These are phyloP conservation scores for Graphiopsis chlorocephala DNA, from an alignment of 2,329 filamentous ascomycete genomes.

Conservation along the genomic window DNA sequence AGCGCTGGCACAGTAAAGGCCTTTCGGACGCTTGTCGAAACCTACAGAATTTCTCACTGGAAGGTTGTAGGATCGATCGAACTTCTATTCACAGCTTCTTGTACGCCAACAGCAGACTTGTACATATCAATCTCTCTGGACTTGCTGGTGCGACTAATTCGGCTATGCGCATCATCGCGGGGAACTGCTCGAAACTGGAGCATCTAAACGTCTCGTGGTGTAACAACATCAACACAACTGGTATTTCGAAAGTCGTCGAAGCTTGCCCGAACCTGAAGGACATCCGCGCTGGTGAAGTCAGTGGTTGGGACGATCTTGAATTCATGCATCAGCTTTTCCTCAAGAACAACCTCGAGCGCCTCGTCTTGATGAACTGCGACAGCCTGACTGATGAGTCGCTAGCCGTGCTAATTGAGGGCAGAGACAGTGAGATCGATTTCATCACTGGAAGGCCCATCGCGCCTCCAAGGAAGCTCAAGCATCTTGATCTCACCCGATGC, in stretches of 20 bases:
- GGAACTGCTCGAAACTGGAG: conserved; percentile 78
- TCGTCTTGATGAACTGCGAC: conserved; percentile 76
- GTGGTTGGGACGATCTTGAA: conserved; percentile 70
- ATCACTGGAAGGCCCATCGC: conserved; percentile 74
- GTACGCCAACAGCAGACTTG: conserved; percentile 71
- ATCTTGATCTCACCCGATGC: conserved; percentile 83
- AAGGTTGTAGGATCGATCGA: conserved; percentile 84
- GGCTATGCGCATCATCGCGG: conserved; percentile 80
- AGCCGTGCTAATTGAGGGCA: conserved; percentile 70
- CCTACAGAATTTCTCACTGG: conserved; percentile 79
- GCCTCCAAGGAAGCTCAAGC: conserved; percentile 72
- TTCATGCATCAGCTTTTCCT: conserved; percentile 74
- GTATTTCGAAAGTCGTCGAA: conserved; percentile 69
- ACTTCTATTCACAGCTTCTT: conserved; percentile 75
- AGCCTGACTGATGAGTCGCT: conserved; percentile 75
- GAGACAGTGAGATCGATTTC: conserved; percentile 74
- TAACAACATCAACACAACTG: conserved; percentile 74
- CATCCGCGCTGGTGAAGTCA: conserved; percentile 76
- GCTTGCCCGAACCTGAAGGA: conserved; percentile 73
- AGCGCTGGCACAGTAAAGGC: conserved; percentile 72
- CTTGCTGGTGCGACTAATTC: conserved; percentile 76
- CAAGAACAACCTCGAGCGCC: conserved; percentile 76
- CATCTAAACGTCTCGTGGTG: conserved; percentile 92
- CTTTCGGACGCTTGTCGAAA: conserved; percentile 84
- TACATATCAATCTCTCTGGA: conserved; percentile 84